A percentile compares a stretch with the other conserved stretches of the same genome.
These are phyloP conservation scores for Noccaea caerulescens DNA, from an alignment of 345 rosid genomes.

Conservation along the genomic window DNA sequence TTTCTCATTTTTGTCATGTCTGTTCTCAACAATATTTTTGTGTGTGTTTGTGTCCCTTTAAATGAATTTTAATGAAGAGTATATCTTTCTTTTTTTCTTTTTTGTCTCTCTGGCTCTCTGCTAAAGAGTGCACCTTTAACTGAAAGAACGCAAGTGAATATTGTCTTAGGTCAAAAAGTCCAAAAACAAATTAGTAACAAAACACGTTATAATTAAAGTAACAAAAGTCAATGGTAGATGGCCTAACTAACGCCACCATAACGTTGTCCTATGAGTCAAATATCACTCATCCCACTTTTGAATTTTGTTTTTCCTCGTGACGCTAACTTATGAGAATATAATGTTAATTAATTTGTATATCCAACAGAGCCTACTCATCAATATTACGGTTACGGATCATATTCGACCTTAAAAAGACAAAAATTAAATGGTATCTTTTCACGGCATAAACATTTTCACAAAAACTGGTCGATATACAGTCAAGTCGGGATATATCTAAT, in stretches of 20 bases:
- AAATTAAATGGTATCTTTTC: too few relatives aligned
- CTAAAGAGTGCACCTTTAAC: too few relatives aligned
- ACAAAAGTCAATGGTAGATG: constrained; percentile 34
- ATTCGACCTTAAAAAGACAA: background rate
- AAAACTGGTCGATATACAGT: too few relatives aligned
- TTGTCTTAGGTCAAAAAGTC: background rate
- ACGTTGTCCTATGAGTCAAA: constrained; percentile 31
- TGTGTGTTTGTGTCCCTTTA: constrained; percentile 25
- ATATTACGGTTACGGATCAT: background rate
- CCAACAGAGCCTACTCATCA: background rate
- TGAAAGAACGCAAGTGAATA: too few relatives aligned
- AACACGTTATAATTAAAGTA: constrained; percentile 1
- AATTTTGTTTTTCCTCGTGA: constrained; percentile 30
- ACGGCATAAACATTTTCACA: too few relatives aligned
- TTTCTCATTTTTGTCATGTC: constrained; percentile 20
- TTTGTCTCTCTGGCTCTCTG: too few relatives aligned
- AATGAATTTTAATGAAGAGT: background rate
- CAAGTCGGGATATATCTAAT: too few relatives aligned
- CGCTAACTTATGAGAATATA: constrained; percentile 1
- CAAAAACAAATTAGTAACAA: constrained; percentile 1
- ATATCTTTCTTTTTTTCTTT: background rate
- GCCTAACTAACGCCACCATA: constrained; percentile 39
- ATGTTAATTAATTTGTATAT: constrained; percentile 1
- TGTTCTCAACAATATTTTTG: background rate
- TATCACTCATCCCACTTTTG: constrained; percentile 40